These are phyloP conservation scores for Zygoascus bituminiphila DNA, from an alignment of 805 yeast species.

Conservation along the genomic window DNA sequence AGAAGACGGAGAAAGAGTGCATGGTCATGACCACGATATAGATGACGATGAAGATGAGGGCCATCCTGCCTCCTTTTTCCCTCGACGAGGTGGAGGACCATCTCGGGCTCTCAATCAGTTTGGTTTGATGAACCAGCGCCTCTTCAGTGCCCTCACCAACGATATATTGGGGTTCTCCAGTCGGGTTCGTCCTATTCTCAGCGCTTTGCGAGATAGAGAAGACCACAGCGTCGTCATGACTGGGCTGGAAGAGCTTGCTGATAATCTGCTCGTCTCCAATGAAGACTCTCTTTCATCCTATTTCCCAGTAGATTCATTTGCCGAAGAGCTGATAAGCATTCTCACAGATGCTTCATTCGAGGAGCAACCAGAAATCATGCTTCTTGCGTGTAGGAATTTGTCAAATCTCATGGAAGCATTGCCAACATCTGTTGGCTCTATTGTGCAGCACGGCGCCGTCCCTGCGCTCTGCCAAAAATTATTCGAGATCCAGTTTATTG, in stretches of 20 bases:
- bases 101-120: conserved; percentile 9
- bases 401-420: conserved; percentile 73
- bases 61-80: conserved; percentile 8
- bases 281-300: conserved; percentile 24
- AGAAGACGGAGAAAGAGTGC: conserved; percentile 23
- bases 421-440: conserved; percentile 51
- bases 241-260: conserved; percentile 29
- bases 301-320: conserved; percentile 51
- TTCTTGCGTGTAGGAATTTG: conserved; percentile 76
- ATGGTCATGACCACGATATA: conserved; percentile 17
- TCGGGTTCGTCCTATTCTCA: conserved; percentile 19
- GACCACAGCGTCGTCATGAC: conserved; percentile 25
- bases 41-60: conserved; percentile 18
- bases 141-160: conserved; percentile 17
- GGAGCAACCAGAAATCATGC: conserved; percentile 69
- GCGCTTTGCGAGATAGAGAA: conserved; percentile 20
- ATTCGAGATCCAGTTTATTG: conserved; percentile 72
- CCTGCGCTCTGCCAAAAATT: conserved; percentile 58
- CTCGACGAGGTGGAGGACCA: conserved; percentile 7
- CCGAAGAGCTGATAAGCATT: conserved; percentile 47
- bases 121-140: conserved; percentile 1
- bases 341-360: conserved; percentile 49
- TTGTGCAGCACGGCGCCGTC: conserved; percentile 58
- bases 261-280: conserved; percentile 26
- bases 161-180: conserved; percentile 24